A percentile compares a stretch with the other conserved stretches of the same genome.
phyloP scores from a whole-genome alignment of 2,329 filamentous ascomycete genomes.

The Geosmithia putterillii region DNA sequence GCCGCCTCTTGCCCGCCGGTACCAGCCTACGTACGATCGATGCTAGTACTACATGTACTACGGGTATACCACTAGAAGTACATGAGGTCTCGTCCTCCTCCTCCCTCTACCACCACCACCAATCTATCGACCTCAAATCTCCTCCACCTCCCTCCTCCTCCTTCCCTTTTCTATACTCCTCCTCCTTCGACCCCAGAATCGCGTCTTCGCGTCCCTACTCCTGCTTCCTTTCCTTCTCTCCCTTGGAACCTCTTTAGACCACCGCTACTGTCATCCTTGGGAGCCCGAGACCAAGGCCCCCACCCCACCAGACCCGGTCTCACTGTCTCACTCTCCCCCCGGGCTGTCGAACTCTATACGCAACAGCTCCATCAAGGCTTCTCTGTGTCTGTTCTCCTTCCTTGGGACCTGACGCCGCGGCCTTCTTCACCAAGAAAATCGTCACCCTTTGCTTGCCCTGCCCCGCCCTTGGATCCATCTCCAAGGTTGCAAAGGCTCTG shows the following conservation, averaged over 20 bases:
- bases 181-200: constrained; percentile 15
- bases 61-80: no score
- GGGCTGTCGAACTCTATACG: not conserved
- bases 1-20: no score
- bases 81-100: no score
- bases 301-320: not conserved
- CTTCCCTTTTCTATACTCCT: not conserved
- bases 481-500: no score
- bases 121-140: not conserved
- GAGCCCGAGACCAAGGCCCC: not conserved
- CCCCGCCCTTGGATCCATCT: no score
- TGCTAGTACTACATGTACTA: no score
- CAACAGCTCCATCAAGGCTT: constrained; percentile 1
- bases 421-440: no score
- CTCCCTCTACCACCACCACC: not conserved
- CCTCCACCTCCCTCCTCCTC: constrained; percentile 13
- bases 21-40: no score
- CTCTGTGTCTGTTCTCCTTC: constrained; percentile 1
- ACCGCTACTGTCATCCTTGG: not conserved
- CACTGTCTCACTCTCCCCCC: not conserved
- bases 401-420: no score
- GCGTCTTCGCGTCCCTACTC: constrained; percentile 9
- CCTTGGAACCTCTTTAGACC: not conserved
- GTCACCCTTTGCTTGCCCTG: no score
- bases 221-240: constrained; percentile 10